phyloP scores from a whole-genome alignment of 1,139 yeast species.

The Hanseniaspora sp. region DNA sequence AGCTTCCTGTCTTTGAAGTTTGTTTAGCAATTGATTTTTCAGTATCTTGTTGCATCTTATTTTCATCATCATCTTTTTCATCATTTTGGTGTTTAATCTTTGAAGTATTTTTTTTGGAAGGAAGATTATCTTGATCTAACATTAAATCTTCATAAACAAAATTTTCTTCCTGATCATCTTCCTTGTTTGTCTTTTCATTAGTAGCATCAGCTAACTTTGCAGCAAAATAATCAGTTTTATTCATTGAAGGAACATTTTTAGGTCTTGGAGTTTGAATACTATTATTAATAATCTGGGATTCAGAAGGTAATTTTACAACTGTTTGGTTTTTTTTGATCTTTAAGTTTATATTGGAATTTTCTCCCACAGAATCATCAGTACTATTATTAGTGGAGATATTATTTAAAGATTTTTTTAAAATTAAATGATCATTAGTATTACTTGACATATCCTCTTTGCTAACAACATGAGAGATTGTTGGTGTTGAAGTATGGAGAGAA shows the following conservation, averaged over 20 bases:
- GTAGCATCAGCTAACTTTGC: slow-evolving; percentile 91
- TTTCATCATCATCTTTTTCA: neutral
- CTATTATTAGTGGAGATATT: slow-evolving; percentile 4
- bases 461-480: neutral
- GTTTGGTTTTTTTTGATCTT: slow-evolving; percentile 19
- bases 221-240: slow-evolving; percentile 86
- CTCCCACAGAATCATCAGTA: slow-evolving; percentile 10
- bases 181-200: slow-evolving; percentile 49
- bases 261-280: slow-evolving; percentile 9
- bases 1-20: neutral
- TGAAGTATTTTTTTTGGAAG: slow-evolving; percentile 21
- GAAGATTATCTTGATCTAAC: slow-evolving; percentile 32
- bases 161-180: slow-evolving; percentile 81
- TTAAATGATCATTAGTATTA: slow-evolving; percentile 5
- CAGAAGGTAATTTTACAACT: slow-evolving; percentile 6
- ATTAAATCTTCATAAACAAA: slow-evolving; percentile 68
- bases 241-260: slow-evolving; percentile 22
- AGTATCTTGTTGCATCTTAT: neutral
- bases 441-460: slow-evolving; percentile 9
- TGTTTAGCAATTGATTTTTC: neutral
- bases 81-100: slow-evolving; percentile 20
- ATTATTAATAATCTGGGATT: slow-evolving; percentile 10
- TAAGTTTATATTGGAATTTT: slow-evolving; percentile 16
- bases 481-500: slow-evolving; percentile 2
- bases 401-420: slow-evolving; percentile 8